Conservation (phyloP, 2,329 filamentous ascomycete genomes). For the Pseudopyricularia cyperi region DNA sequence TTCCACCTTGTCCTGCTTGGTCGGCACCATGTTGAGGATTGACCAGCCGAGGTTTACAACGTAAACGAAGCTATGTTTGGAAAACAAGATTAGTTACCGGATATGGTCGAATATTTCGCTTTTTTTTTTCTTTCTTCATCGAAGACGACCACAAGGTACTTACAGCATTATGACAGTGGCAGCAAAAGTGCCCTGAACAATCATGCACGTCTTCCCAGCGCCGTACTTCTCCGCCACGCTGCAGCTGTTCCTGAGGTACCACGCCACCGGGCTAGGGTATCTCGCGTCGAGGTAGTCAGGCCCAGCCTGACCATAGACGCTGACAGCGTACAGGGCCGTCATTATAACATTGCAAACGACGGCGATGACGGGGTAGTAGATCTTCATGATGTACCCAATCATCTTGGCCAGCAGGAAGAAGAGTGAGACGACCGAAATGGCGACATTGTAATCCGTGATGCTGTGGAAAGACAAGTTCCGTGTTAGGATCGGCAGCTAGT, state of each 20-base stretch:
- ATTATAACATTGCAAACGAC: conserved; percentile 43
- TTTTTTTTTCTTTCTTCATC: no score
- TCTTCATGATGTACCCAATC: conserved; percentile 55
- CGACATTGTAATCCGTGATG: conserved; percentile 63
- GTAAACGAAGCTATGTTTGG: conserved; percentile 42
- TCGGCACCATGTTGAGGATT: conserved; percentile 44
- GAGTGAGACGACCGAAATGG: conserved; percentile 61
- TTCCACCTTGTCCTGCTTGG: conserved; percentile 30
- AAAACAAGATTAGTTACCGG: neutral
- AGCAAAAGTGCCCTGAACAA: conserved; percentile 56
- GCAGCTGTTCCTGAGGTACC: conserved; percentile 66
- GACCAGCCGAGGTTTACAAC: conserved; percentile 43
- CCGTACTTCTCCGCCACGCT: conserved; percentile 39
- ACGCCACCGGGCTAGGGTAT: conserved; percentile 49
- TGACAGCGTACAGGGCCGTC: conserved; percentile 49
- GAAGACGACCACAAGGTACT: conserved; percentile 18
- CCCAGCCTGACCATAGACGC: conserved; percentile 57
- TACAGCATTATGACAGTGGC: conserved; percentile 56
- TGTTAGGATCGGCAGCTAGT: neutral
- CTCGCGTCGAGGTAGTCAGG: conserved; percentile 57
- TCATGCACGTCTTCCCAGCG: conserved; percentile 46
- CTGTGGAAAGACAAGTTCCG: conserved; percentile 26
- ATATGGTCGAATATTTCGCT: neutral
- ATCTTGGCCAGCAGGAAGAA: conserved; percentile 64
- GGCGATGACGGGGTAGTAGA: conserved; percentile 55